phyloP scores from a whole-genome alignment of 495 filamentous ascomycete genomes.

The Xylaria scruposa region DNA sequence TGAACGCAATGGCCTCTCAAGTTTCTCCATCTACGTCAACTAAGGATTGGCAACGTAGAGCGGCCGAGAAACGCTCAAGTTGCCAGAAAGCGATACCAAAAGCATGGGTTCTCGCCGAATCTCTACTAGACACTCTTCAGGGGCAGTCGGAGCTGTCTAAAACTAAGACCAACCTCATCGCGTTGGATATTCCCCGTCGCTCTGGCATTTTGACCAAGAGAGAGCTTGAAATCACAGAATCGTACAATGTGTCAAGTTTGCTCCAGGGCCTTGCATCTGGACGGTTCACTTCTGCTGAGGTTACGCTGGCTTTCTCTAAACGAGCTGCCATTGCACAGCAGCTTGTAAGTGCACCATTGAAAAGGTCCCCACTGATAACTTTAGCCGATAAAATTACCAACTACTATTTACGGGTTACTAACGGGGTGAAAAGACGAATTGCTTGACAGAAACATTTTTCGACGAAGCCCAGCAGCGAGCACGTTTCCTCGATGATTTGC shows the following conservation, averaged over 20 bases:
- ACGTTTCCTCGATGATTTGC: conserved; percentile 58
- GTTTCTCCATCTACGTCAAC: not conserved
- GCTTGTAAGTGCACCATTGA: conserved; percentile 38
- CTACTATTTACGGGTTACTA: not conserved
- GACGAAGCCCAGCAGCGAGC: conserved; percentile 61
- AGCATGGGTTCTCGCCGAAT: conserved; percentile 10
- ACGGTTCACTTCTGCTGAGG: conserved; percentile 43
- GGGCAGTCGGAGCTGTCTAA: not conserved
- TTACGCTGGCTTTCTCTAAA: conserved; percentile 43
- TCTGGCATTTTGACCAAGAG: conserved; percentile 58
- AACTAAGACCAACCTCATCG: conserved; percentile 32
- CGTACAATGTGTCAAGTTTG: conserved; percentile 56
- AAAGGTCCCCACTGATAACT: not conserved
- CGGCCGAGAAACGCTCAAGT: conserved; percentile 15
- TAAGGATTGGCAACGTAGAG: conserved; percentile 7
- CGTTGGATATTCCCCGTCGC: conserved; percentile 51
- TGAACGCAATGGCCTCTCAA: not conserved
- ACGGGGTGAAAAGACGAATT: conserved; percentile 44
- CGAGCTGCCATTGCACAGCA: conserved; percentile 64
- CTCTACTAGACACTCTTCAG: conserved; percentile 15
- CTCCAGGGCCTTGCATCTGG: conserved; percentile 34
- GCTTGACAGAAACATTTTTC: conserved; percentile 69
- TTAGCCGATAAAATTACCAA: not conserved
- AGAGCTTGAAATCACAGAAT: conserved; percentile 67
- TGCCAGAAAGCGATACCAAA: conserved; percentile 22